Conservation (phyloP, 805 yeast genomes). For the Metschnikowia noctiluminum region DNA sequence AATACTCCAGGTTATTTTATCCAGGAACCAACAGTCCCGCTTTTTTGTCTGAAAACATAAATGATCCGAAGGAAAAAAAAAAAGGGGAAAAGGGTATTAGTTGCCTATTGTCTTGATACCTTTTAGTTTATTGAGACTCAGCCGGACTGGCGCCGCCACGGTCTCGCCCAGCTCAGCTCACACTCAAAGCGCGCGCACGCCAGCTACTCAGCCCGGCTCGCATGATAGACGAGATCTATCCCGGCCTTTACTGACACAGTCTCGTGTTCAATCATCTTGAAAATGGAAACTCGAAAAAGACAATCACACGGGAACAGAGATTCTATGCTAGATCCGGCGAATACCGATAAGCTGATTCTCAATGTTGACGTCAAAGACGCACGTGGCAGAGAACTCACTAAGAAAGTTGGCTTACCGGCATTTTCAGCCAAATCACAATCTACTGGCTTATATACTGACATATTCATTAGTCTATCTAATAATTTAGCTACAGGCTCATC, state of each 20-base stretch:
- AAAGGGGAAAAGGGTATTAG: no score
- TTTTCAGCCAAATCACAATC: neutral
- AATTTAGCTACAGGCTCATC: neutral
- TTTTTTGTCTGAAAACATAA: no score
- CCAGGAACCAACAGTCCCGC: neutral
- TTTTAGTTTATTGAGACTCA: neutral
- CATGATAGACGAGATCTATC: no score
- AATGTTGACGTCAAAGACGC: neutral
- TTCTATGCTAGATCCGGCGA: neutral
- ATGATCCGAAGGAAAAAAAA: no score
- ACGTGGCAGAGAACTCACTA: neutral
- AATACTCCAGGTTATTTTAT: neutral
- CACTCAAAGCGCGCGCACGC: no score
- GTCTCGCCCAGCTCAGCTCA: no score
- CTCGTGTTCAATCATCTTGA: neutral
- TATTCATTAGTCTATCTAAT: no score
- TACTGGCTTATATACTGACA: no score
- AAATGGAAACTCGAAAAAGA: neutral
- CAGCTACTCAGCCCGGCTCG: neutral
- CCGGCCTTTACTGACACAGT: no score
- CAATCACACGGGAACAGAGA: neutral
- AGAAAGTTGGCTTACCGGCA: neutral
- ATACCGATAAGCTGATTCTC: no score
- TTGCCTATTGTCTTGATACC: no score
- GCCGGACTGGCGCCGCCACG: neutral